phyloP scores from a whole-genome alignment of 2,329 filamentous ascomycete genomes.

The Talaromyces atroroseus region DNA sequence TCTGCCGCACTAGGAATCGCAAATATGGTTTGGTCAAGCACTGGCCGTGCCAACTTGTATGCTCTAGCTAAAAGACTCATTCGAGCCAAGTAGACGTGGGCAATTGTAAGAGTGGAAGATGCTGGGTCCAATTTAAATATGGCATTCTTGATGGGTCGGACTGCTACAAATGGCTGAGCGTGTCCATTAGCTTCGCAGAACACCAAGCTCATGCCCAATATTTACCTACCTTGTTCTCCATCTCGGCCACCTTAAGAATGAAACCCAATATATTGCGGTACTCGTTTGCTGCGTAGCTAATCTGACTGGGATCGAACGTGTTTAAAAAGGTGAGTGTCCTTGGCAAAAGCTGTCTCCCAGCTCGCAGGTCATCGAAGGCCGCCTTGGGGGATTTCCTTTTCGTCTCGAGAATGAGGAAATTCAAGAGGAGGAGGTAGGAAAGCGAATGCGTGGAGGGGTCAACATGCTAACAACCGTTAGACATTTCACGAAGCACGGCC shows the following conservation, averaged over 20 bases:
- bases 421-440: conserved; percentile 53
- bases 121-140: conserved; percentile 42
- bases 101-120: conserved; percentile 39
- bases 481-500: neutral
- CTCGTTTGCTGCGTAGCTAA: conserved; percentile 39
- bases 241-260: conserved; percentile 28
- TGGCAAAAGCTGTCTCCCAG: conserved; percentile 45
- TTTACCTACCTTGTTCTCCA: conserved; percentile 27
- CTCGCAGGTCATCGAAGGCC: conserved; percentile 37
- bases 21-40: conserved; percentile 39
- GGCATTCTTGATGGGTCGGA: conserved; percentile 37
- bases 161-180: conserved; percentile 33
- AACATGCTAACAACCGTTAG: conserved; percentile 28
- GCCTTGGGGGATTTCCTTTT: conserved; percentile 31
- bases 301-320: conserved; percentile 46
- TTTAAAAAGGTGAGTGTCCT: conserved; percentile 48
- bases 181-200: conserved; percentile 15
- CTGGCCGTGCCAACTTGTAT: conserved; percentile 34
- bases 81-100: conserved; percentile 36
- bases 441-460: conserved; percentile 56
- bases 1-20: conserved; percentile 32
- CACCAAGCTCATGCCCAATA: conserved; percentile 1
- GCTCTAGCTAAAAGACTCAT: conserved; percentile 39
- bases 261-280: conserved; percentile 34
- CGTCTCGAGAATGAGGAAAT: conserved; percentile 40